Evolutionary conservation across 257 asterid genomes (phyloP), one percentile per base, ranked within the genome.

Genomic region (Orobanche coerulescens): DNA sequence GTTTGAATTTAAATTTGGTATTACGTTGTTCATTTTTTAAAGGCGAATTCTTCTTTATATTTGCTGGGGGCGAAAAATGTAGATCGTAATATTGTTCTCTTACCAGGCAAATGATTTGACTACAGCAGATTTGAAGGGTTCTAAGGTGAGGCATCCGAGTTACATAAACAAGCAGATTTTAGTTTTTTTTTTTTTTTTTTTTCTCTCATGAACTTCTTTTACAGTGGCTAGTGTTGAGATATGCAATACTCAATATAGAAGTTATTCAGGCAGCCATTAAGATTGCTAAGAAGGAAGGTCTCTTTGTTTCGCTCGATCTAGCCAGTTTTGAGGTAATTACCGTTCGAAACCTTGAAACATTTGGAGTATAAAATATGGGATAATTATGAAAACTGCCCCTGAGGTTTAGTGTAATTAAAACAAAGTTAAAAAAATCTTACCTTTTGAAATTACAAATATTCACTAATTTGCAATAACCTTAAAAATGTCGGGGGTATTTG

Each of bases 211-310:
- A n/a, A n/a, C n/a, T n/a, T n/a, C n/a, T 30, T 30, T 58, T 65
- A 51, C 88, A 89, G 99, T 93, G 99, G 99, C 74, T 93, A 68
- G 91, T 93, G 58, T 24, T 93, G 84, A 86, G 99, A 73, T 93
- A 93, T 55, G 87, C 95, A 20, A 79, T 77, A 58, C 52, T 80
- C 22, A 89, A 86, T 48, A 44, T 89, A 39, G 97, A 93, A 71
- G 76, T 83, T 62, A 93, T 89, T 44, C 75, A 77, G 53, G 78
- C 75, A 5, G 96, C 99, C 72, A 76, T 89, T 71, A 77, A 65
- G 69, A 78, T 93, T 22, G 99, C 99, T 67, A 93, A 89, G 72
- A 81, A 77, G 78, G 97, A 84, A 78, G 97, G 97, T 10, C 75
- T 89, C 65, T 73, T 13, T n/a, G 83, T 93, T 68, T 93, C 99